Conservation (phyloP, 306 rosid genomes). For the barrel medic (Medicago truncatula) region MtrunA17r5.0-ANR NC_053044.1:39158001-39158500, state of each 20-base stretch:
- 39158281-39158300: conserved; percentile 31
- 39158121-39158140: conserved; percentile 8
- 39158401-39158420: conserved; percentile 1
- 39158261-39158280: conserved; percentile 15
- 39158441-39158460: background rate
- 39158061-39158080: conserved; percentile 8
- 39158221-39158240: conserved; percentile 12
- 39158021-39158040: background rate
- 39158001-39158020: background rate
- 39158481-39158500: background rate
- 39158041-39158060: conserved; percentile 6
- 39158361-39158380: background rate
- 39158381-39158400: background rate
- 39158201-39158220: conserved; percentile 9
- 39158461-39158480: background rate
- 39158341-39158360: conserved; percentile 17
- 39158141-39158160: conserved; percentile 2
- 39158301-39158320: conserved; percentile 1
- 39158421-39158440: background rate
- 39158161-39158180: background rate
- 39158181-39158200: background rate
- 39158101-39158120: background rate
- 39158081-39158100: background rate
- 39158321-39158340: conserved; percentile 5
- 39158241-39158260: conserved; percentile 23